A percentile compares a stretch with the other conserved stretches of the same genome.
Evolutionary conservation across 164 flowering plant genomes (phyloP).

Genomic region (Brasenia schreberi): DNA sequence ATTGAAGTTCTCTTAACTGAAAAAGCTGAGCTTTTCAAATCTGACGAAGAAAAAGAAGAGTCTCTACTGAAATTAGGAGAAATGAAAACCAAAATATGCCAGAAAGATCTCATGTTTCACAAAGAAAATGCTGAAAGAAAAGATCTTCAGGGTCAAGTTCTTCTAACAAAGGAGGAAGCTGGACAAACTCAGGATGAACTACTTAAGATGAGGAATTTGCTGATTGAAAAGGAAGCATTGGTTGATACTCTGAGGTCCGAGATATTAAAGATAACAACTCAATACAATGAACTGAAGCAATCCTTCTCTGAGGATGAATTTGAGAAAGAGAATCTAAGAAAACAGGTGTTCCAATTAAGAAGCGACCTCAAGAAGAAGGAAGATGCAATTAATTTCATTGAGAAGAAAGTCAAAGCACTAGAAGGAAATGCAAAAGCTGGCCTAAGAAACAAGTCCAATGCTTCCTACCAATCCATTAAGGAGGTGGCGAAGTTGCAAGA

Average conservation of each 20-base stretch:
- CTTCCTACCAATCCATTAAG: conserved; percentile 27
- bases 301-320: conserved; percentile 33
- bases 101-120: conserved; percentile 27
- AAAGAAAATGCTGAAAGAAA: conserved; percentile 27
- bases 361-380: conserved; percentile 53
- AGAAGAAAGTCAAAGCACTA: conserved; percentile 45
- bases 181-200: conserved; percentile 34
- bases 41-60: conserved; percentile 20
- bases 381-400: conserved; percentile 26
- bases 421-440: conserved; percentile 22
- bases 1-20: conserved; percentile 25
- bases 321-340: conserved; percentile 59
- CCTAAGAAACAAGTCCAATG: conserved; percentile 20
- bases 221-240: conserved; percentile 40
- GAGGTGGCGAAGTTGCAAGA: conserved; percentile 45
- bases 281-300: conserved; percentile 37
- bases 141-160: conserved; percentile 27
- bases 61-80: conserved; percentile 25
- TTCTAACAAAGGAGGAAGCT: conserved; percentile 31
- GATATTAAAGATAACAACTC: conserved; percentile 28
- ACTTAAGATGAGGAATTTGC: conserved; percentile 17
- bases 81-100: conserved; percentile 17
- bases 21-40: conserved; percentile 21
- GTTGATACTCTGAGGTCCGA: conserved; percentile 28
- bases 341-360: conserved; percentile 37